Percentiles rank a stretch among this genome's conserved stretches.
Conservation (phyloP, 768 basidiomycete species). For the Tylopilus rubrobrunneus region DNA sequence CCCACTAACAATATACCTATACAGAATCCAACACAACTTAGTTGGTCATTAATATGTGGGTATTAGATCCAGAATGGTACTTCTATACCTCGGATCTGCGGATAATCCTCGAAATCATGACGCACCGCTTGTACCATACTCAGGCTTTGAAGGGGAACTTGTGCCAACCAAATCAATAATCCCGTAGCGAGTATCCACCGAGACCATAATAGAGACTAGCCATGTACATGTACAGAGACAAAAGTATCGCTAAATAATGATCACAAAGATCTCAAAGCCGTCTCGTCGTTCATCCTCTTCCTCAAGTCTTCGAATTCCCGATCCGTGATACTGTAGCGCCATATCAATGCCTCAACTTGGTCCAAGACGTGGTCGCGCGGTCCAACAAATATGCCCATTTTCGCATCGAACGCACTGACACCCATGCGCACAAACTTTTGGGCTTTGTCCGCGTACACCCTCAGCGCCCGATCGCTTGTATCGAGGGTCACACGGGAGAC, state of each 20-base stretch:
- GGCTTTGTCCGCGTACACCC: conserved; percentile 1
- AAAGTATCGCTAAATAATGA: background rate
- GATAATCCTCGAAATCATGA: too few relatives aligned
- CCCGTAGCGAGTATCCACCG: too few relatives aligned
- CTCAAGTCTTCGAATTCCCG: conserved; percentile 1
- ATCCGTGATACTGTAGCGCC: conserved; percentile 11
- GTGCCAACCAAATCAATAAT: too few relatives aligned
- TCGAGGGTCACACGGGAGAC: background rate
- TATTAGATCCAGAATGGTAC: too few relatives aligned
- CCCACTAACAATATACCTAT: too few relatives aligned
- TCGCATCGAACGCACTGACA: conserved; percentile 4
- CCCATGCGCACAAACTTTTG: background rate
- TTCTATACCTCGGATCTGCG: too few relatives aligned
- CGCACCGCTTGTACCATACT: too few relatives aligned
- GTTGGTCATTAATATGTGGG: too few relatives aligned
- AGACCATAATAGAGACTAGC: too few relatives aligned
- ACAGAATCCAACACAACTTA: background rate
- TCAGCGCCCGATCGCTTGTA: background rate
- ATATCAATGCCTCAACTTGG: conserved; percentile 10
- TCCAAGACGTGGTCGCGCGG: conserved; percentile 11
- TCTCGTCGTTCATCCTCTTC: background rate
- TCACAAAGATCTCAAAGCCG: background rate
- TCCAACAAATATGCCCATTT: too few relatives aligned
- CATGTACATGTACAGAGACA: background rate
- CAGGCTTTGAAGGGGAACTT: too few relatives aligned